Conservation (phyloP, 179 eudicot species). For the Dionaea muscipula region DNA sequence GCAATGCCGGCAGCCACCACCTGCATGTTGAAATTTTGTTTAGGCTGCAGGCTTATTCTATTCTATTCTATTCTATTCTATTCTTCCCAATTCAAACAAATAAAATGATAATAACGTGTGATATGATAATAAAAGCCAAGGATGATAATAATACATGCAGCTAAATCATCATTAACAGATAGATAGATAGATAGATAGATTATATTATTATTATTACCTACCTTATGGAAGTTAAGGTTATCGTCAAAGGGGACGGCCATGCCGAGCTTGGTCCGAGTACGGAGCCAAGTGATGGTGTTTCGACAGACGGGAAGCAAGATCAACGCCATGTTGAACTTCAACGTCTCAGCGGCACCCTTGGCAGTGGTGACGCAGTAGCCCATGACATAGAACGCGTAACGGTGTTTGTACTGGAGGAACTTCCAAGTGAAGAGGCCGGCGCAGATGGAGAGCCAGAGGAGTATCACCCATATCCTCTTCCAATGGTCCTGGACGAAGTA, state of each 20-base stretch:
- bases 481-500: conserved; percentile 52
- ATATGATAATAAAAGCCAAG: too few species aligned
- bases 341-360: conserved; percentile 51
- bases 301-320: conserved; percentile 52
- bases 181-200: too few species aligned
- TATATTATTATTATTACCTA: neutral
- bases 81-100: too few species aligned
- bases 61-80: too few species aligned
- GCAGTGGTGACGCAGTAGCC: conserved; percentile 46
- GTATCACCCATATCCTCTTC: conserved; percentile 50
- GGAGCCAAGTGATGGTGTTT: conserved; percentile 43
- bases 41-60: too few species aligned
- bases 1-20: conserved; percentile 35
- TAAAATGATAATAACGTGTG: too few species aligned
- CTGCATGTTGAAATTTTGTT: neutral
- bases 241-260: conserved; percentile 46
- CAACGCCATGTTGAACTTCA: conserved; percentile 54
- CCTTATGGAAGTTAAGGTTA: conserved; percentile 55
- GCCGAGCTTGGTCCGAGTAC: conserved; percentile 42
- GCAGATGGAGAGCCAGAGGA: conserved; percentile 37
- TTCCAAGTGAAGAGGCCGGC: conserved; percentile 46
- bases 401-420: conserved; percentile 40
- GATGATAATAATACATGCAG: too few species aligned
- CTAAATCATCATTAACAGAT: too few species aligned
- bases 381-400: conserved; percentile 41